Evolutionary conservation across 2,329 filamentous ascomycete genomes (phyloP).

Genomic region (Keithomyces neogunnii): DNA sequence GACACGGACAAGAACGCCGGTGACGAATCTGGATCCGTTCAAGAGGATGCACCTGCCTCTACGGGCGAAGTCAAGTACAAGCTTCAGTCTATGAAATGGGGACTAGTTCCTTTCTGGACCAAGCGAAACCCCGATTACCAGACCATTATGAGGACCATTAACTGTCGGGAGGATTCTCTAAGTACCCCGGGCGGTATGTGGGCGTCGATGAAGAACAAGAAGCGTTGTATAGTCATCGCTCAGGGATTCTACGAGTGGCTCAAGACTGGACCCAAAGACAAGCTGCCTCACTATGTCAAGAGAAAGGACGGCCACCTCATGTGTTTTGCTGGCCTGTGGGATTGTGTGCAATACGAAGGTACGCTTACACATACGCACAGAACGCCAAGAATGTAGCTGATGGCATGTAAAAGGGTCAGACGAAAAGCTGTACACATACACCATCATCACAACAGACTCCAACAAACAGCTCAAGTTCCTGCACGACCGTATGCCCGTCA

Average conservation of each 20-base stretch:
- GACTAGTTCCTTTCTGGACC: constrained; percentile 87
- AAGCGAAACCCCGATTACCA: constrained; percentile 73
- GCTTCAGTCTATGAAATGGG: constrained; percentile 93
- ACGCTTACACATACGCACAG: constrained; percentile 7
- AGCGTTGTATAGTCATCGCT: constrained; percentile 79
- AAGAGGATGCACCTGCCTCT: neutral
- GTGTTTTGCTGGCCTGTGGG: constrained; percentile 89
- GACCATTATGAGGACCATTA: constrained; percentile 80
- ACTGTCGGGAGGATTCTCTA: constrained; percentile 86
- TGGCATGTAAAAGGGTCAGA: constrained; percentile 21
- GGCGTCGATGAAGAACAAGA: constrained; percentile 81
- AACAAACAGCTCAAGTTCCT: constrained; percentile 78
- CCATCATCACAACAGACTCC: constrained; percentile 84
- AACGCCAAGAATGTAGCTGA: neutral
- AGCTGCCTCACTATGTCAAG: constrained; percentile 76
- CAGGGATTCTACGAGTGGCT: constrained; percentile 98
- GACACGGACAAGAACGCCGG: neutral
- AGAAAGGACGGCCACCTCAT: constrained; percentile 75
- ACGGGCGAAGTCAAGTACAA: constrained; percentile 54
- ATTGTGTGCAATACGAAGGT: constrained; percentile 76
- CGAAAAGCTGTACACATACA: constrained; percentile 77
- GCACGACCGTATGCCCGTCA: constrained; percentile 93
- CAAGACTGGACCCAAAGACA: constrained; percentile 68
- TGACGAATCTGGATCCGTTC: neutral
- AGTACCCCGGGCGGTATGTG: constrained; percentile 74